A percentile compares a stretch with the other conserved stretches of the same genome.
phyloP scores from a whole-genome alignment of 345 rosid genomes.

The Geranium rotundifolium region DNA sequence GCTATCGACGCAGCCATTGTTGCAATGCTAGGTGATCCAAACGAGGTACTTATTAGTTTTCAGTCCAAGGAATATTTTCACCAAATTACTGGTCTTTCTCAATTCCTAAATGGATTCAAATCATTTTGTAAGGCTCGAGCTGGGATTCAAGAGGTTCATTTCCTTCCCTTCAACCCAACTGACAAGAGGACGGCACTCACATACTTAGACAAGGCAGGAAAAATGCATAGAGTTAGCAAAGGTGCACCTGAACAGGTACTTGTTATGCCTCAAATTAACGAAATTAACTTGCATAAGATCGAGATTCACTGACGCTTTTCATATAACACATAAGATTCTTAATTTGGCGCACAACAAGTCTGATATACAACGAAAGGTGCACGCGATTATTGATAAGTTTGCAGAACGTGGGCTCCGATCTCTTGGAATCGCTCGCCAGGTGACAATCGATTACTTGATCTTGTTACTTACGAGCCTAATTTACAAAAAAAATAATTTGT shows the following conservation, averaged over 20 bases:
- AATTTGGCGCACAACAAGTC: slow-evolving; percentile 47
- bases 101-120: too few species aligned
- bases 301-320: too few species aligned
- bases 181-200: slow-evolving; percentile 94
- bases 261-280: neutral
- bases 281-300: neutral
- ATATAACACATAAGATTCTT: slow-evolving; percentile 40
- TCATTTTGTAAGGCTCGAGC: slow-evolving; percentile 60
- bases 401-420: slow-evolving; percentile 92
- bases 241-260: slow-evolving; percentile 98
- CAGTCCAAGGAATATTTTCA: too few species aligned
- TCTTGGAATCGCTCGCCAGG: slow-evolving; percentile 84
- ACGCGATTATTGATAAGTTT: slow-evolving; percentile 66
- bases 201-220: slow-evolving; percentile 57
- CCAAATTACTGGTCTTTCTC: too few species aligned
- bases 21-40: slow-evolving; percentile 90
- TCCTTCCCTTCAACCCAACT: slow-evolving; percentile 91
- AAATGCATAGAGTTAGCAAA: slow-evolving; percentile 81
- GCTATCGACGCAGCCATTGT: slow-evolving; percentile 88
- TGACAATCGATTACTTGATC: neutral
- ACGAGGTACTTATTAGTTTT: slow-evolving; percentile 36
- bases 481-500: neutral
- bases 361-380: slow-evolving; percentile 55
- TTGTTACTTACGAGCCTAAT: too few species aligned
- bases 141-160: slow-evolving; percentile 73